Evolutionary conservation across 2,329 filamentous ascomycete species (phyloP), one percentile per base, ranked within the genome.

Genomic region (Amauroascus niger): DNA sequence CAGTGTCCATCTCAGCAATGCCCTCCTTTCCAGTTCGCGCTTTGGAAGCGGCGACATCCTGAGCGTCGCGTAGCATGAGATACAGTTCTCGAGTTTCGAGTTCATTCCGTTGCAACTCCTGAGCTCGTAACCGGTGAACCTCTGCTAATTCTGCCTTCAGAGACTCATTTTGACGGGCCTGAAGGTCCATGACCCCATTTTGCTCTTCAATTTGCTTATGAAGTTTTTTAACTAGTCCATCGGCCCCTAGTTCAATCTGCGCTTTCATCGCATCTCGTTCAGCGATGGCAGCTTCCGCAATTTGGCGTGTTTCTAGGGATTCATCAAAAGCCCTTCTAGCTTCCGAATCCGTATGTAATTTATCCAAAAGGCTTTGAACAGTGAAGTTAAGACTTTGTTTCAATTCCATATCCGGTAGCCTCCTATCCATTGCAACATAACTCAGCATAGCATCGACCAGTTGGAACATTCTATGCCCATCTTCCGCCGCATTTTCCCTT

Each of bases 341-440:
- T 71, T 98, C 93, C 0, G 88, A 90, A 71, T 98, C 93, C 1
- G 93, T 97, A 67, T 97, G 93, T 50, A 98, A 77, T 72, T 94
- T 95, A 73, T 97, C 93, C 58, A 98, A 77, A 61, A 98, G 77
- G 69, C 82, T 95, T 72, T 97, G 93, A 8, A 98, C 93, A 0
- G 91, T 96, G 64, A 97, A 97, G 69, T 95, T 96, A 60, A 98
- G 80, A 65, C 89, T 95, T 69, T 97, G 91, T 74, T 96, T 96
- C 56, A 98, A 80, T 68, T 98, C 93, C 83, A 97, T 91, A 70
- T 98, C 91, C 37, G 93, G 93, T 59, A 97, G 72, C 59, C 93
- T 81, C 65, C 93, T 82, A 70, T 98, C 93, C 91, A 98, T 98
- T 63, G 91, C 91, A 58, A 98, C 91, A 70, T 97, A 97, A 70